Conservation (phyloP, 2,329 filamentous ascomycete genomes). For the Paecilomyces niveus region DNA sequence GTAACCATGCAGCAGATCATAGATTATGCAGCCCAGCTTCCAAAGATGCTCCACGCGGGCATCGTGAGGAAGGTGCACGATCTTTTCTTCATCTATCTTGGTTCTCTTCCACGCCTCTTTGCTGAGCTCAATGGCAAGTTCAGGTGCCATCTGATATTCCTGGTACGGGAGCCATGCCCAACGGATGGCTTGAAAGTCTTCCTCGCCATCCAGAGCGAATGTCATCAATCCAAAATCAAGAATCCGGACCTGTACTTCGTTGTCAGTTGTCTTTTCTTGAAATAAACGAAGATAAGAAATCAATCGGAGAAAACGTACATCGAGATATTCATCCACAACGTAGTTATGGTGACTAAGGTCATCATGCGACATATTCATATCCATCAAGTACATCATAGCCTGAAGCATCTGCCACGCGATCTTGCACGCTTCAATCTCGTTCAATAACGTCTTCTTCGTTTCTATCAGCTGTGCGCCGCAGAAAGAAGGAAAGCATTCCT, state of each 20-base stretch:
- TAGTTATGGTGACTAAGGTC: conserved; percentile 24
- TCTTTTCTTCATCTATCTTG: not conserved
- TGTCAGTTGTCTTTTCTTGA: not conserved
- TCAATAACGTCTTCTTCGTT: conserved; percentile 11
- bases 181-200: not conserved
- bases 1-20: conserved; percentile 25
- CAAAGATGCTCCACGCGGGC: conserved; percentile 13
- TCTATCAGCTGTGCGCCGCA: conserved; percentile 9
- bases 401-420: conserved; percentile 22
- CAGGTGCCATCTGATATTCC: conserved; percentile 21
- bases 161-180: conserved; percentile 12
- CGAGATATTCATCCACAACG: conserved; percentile 19
- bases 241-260: conserved; percentile 10
- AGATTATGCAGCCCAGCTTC: conserved; percentile 20
- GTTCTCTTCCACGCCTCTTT: conserved; percentile 2
- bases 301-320: conserved; percentile 11
- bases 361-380: conserved; percentile 20
- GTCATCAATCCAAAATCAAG: conserved; percentile 19
- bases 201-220: conserved; percentile 10
- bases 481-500: conserved; percentile 6
- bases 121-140: conserved; percentile 13
- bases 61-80: conserved; percentile 10
- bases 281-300: not conserved
- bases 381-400: conserved; percentile 18
- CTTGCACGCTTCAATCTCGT: conserved; percentile 20